These are phyloP conservation scores for Leccinum uliginosum DNA, from an alignment of 768 basidiomycete genomes.

Conservation along the genomic window DNA sequence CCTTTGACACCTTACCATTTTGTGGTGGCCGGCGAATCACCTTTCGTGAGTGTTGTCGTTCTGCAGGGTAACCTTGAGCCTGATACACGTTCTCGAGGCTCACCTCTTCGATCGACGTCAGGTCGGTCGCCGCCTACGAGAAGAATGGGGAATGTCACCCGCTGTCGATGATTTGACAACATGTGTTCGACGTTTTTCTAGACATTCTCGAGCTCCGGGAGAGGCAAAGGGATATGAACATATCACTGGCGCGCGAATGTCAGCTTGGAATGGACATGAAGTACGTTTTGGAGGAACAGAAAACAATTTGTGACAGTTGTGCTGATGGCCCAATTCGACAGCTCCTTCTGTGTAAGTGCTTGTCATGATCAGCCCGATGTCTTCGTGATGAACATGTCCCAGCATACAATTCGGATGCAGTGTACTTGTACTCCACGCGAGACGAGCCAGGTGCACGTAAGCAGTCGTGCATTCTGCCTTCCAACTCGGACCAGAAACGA, in stretches of 20 bases:
- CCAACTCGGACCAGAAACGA: slow-evolving; percentile 19
- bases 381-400: slow-evolving; percentile 7
- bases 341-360: slow-evolving; percentile 60
- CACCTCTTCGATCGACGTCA: slow-evolving; percentile 78
- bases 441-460: slow-evolving; percentile 47
- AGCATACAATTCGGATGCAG: slow-evolving; percentile 73
- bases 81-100: slow-evolving; percentile 11
- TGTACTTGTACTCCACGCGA: slow-evolving; percentile 69
- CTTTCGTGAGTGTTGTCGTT: slow-evolving; percentile 50
- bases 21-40: slow-evolving; percentile 78
- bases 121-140: slow-evolving; percentile 51
- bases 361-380: not conserved
- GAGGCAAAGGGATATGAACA: slow-evolving; percentile 47
- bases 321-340: slow-evolving; percentile 26
- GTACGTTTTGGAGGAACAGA: slow-evolving; percentile 33
- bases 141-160: slow-evolving; percentile 67
- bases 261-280: slow-evolving; percentile 68
- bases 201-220: slow-evolving; percentile 34
- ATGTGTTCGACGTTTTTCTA: slow-evolving; percentile 79
- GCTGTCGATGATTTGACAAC: slow-evolving; percentile 52
- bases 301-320: not conserved
- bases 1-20: slow-evolving; percentile 79
- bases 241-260: slow-evolving; percentile 74
- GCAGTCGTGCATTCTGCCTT: slow-evolving; percentile 24
- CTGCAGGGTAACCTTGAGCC: not conserved